Evolutionary conservation across 441 rosid species (phyloP).

Genomic region (Brassica hybrid): DNA sequence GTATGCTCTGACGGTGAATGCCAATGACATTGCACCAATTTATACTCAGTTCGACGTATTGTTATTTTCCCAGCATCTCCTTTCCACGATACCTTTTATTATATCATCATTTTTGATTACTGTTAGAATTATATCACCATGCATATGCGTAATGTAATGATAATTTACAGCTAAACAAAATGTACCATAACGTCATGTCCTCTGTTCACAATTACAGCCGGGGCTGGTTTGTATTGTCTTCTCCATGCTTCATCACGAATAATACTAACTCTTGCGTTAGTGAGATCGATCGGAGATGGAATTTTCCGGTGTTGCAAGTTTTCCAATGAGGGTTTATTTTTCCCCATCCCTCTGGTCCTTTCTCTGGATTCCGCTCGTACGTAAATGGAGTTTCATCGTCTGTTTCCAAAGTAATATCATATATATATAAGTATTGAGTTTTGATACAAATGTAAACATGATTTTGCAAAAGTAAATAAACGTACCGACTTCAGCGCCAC

Average conservation of each 20-base stretch:
- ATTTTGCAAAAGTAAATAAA: neutral
- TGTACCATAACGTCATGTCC: constrained; percentile 62
- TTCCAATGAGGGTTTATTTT: constrained; percentile 53
- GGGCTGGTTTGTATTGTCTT: constrained; percentile 57
- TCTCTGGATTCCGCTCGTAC: constrained; percentile 43
- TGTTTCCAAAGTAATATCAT: constrained; percentile 19
- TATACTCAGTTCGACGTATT: constrained; percentile 50
- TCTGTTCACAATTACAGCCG: constrained; percentile 49
- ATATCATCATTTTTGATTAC: neutral
- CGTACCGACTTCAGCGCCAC: constrained; percentile 37
- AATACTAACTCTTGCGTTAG: constrained; percentile 37
- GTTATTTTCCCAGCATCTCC: constrained; percentile 65
- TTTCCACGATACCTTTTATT: constrained; percentile 59
- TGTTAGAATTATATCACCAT: neutral
- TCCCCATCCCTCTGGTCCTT: constrained; percentile 56
- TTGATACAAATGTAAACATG: neutral
- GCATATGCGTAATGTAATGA: neutral
- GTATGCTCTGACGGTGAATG: constrained; percentile 76
- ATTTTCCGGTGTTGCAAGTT: constrained; percentile 53
- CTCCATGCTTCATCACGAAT: constrained; percentile 41
- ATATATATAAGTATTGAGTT: neutral
- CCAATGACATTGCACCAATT: constrained; percentile 62
- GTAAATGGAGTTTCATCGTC: constrained; percentile 48
- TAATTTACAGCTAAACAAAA: neutral
- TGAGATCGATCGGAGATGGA: constrained; percentile 75